Conservation (phyloP, 108 stramenopile species). For the Skeletonema grethae region DNA sequence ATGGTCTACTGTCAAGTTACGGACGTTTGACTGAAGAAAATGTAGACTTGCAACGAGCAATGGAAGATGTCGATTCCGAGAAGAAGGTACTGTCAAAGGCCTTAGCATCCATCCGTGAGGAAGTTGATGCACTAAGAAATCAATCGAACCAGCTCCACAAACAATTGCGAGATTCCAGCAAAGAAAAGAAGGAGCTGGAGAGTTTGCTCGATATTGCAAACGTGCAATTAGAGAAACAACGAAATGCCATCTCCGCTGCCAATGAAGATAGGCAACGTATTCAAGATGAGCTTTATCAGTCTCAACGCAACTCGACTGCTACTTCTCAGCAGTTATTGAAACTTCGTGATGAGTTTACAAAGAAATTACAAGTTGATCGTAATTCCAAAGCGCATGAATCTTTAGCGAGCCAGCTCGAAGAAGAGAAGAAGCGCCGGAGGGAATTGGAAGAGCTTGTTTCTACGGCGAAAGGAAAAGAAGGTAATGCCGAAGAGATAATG, state of each 20-base stretch:
- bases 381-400: neutral
- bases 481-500: conserved; percentile 6
- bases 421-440: conserved; percentile 11
- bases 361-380: neutral
- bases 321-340: conserved; percentile 32
- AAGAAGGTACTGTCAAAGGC: conserved; percentile 11
- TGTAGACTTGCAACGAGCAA: conserved; percentile 30
- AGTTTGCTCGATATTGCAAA: conserved; percentile 14
- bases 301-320: conserved; percentile 32
- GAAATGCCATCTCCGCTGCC: conserved; percentile 14
- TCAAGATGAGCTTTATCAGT: conserved; percentile 31
- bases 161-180: conserved; percentile 17
- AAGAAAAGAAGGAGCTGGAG: conserved; percentile 18
- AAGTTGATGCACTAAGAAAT: conserved; percentile 9
- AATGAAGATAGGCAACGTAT: conserved; percentile 33
- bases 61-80: conserved; percentile 22
- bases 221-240: conserved; percentile 11
- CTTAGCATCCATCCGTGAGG: conserved; percentile 19
- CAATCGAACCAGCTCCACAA: conserved; percentile 6
- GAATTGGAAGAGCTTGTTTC: conserved; percentile 6
- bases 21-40: conserved; percentile 38
- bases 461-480: neutral
- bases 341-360: conserved; percentile 28
- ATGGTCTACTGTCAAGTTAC: conserved; percentile 34
- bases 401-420: conserved; percentile 1